Percentiles rank a stretch among this genome's conserved stretches.
Conservation (phyloP, 371 early-diverging fungal species). For the Mortierella sp. region DNA sequence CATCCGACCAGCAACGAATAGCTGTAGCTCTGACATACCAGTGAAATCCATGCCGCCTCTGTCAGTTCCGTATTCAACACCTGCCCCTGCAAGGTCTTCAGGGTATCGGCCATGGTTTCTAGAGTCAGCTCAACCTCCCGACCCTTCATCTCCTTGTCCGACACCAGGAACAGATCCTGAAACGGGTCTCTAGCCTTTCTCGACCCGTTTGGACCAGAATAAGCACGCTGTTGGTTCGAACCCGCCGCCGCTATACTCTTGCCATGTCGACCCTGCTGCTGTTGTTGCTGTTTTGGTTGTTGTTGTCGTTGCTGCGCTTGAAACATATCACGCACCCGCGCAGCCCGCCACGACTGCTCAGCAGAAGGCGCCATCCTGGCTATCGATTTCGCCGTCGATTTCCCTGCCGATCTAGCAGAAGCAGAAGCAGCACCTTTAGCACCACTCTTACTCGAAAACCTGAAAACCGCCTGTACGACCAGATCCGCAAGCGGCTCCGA, state of each 20-base stretch:
- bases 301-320: background rate
- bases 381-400: background rate
- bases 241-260: background rate
- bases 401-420: background rate
- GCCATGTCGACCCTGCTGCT: background rate
- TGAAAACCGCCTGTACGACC: constrained; percentile 14
- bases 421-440: too few relatives aligned
- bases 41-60: background rate
- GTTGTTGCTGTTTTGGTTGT: background rate
- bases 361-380: background rate
- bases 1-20: background rate
- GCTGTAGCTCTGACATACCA: background rate
- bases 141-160: constrained; percentile 11
- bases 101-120: background rate
- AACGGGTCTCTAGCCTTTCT: background rate
- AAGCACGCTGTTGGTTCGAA: background rate
- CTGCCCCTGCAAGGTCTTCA: background rate
- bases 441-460: constrained; percentile 22
- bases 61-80: background rate
- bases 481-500: constrained; percentile 5
- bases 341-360: constrained; percentile 16
- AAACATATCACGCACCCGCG: constrained; percentile 28
- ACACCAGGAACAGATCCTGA: constrained; percentile 12
- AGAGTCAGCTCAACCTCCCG: constrained; percentile 5
- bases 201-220: background rate